A percentile compares a stretch with the other conserved stretches of the same genome.
Conservation (phyloP, 495 filamentous ascomycete genomes). For the Xylaria palmicola region DNA sequence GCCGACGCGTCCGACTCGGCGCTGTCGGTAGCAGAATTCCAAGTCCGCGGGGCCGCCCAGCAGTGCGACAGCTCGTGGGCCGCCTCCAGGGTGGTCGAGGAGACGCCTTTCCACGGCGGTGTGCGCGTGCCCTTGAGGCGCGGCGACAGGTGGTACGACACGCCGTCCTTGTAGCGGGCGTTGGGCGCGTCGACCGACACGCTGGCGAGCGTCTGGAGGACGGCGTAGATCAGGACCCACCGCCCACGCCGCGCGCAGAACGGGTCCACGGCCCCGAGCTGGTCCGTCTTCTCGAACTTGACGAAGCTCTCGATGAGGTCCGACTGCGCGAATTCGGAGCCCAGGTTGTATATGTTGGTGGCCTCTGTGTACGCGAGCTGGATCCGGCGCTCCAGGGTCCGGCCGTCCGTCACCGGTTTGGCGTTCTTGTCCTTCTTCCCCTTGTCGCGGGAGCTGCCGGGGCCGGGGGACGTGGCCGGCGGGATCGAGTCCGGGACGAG, state of each 20-base stretch:
- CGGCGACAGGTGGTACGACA: constrained; percentile 64
- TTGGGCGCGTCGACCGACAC: constrained; percentile 65
- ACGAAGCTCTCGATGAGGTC: constrained; percentile 62
- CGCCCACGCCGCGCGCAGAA: constrained; percentile 62
- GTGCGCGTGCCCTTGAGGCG: constrained; percentile 52
- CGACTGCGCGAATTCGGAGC: constrained; percentile 51
- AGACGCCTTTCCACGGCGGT: constrained; percentile 58
- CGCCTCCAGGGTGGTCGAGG: constrained; percentile 43
- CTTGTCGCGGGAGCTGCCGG: constrained; percentile 24
- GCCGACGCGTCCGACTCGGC: constrained; percentile 29
- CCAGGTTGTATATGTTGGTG: constrained; percentile 65
- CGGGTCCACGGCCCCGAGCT: constrained; percentile 49
- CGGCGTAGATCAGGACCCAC: constrained; percentile 72
- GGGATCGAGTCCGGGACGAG: constrained; percentile 56
- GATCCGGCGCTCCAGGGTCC: constrained; percentile 44
- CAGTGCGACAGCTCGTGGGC: constrained; percentile 60
- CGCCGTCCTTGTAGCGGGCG: constrained; percentile 57
- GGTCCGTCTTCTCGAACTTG: constrained; percentile 62
- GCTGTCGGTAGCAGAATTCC: constrained; percentile 40
- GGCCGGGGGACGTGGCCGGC: constrained; percentile 24
- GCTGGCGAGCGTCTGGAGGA: constrained; percentile 67
- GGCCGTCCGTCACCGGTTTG: constrained; percentile 26
- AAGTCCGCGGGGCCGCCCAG: constrained; percentile 53
- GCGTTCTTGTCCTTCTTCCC: constrained; percentile 37
- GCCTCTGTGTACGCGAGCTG: constrained; percentile 65